Evolutionary conservation across 768 basidiomycete genomes (phyloP), one percentile per base, ranked within the genome.

Genomic region (Boletellus emodensis): DNA sequence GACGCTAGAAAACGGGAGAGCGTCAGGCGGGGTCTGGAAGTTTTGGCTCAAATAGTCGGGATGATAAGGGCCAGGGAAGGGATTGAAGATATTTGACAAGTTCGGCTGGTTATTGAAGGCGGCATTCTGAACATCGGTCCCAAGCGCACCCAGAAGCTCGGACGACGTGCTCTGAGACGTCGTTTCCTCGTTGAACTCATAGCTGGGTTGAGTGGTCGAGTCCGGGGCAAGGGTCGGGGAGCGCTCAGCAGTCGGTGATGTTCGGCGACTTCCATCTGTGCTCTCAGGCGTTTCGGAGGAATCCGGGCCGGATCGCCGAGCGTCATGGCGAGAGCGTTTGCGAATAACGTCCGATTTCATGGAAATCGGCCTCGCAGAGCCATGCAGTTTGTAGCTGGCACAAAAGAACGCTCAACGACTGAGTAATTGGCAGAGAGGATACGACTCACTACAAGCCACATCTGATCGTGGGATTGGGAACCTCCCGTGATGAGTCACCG

Each of bases 301-400:
- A 38, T 72, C 75, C 53, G 71, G 72, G 14, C 77, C 78, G 46
- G 71, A 58, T 17, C 85, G 79, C 33, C 87, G 80, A 18, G 85
- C 84, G 52, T 91, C 88, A 57, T 90, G 88, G 1, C 90, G 75
- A 2, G 90, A 88, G 36, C 90, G 84, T 63, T 92, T 92, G 53
- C 90, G 86, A 57, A 93, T 90, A 33, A 91, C 83, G 55, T 93
- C 90, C 4, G 88, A 90, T 65, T 92, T 92, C 90, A 93, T 92
- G 8, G 87, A 89, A 53, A 91, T 89, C 2, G 90, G 90, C 22
- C 90, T 83, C 2, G 86, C 83, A 17, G 89, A 84, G 15, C 90
- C 90, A 65, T 92, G 88, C 2, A 92, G 72, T 66, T 92, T 92
- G 71, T 88, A 89, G 61, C 79, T 80, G 46, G 22, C 35, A 49